These are phyloP conservation scores for Metroxylon sagu DNA, from an alignment of 176 grass and related monocot genomes.

Conservation along the genomic window DNA sequence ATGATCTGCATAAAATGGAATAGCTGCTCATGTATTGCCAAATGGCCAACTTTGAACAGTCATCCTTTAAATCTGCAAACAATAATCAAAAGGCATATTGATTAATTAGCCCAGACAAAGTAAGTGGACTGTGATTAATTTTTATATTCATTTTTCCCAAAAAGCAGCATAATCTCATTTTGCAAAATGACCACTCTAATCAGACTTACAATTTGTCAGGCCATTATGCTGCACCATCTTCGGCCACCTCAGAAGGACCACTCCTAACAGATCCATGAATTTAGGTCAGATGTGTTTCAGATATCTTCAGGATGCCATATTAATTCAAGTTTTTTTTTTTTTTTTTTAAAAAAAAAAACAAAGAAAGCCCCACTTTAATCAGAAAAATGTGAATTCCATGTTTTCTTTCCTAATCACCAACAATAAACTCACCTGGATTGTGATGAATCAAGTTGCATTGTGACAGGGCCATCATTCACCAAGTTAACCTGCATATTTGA, in stretches of 20 bases:
- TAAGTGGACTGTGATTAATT: too few species aligned
- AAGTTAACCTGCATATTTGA: slow-evolving; percentile 62
- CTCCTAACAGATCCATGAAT: not conserved
- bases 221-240: not conserved
- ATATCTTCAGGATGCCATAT: not conserved
- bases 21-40: too few species aligned
- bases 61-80: too few species aligned
- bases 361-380: too few species aligned
- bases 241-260: not conserved
- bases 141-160: too few species aligned
- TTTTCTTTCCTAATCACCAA: not conserved
- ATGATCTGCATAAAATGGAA: too few species aligned
- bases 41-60: too few species aligned
- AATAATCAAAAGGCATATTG: too few species aligned
- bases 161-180: too few species aligned
- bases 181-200: too few species aligned
- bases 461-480: slow-evolving; percentile 93
- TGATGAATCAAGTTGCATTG: slow-evolving; percentile 88
- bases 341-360: not conserved
- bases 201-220: not conserved
- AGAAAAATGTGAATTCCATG: not conserved
- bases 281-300: not conserved
- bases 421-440: slow-evolving; percentile 1
- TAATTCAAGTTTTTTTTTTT: not conserved
- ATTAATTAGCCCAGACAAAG: too few species aligned